Percentiles rank a stretch among this genome's conserved stretches.
Conservation (phyloP, 768 basidiomycete genomes). For the Neoboletus magnificus region DNA sequence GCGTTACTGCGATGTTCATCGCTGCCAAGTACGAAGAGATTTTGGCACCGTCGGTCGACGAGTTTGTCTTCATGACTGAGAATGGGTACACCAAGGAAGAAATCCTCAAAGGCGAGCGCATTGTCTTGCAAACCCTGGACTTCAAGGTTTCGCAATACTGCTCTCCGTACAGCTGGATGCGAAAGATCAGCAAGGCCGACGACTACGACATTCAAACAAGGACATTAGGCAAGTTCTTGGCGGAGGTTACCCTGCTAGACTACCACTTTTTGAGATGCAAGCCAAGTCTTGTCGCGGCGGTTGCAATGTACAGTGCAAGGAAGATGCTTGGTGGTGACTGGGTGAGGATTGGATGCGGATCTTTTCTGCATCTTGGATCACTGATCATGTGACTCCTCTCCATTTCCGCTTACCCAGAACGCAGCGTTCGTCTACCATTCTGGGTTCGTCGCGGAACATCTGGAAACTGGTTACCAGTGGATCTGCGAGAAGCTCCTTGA, state of each 20-base stretch:
- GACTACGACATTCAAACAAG: slow-evolving; percentile 98
- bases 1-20: slow-evolving; percentile 98
- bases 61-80: slow-evolving; percentile 98
- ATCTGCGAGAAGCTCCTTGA: slow-evolving; percentile 83
- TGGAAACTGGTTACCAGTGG: slow-evolving; percentile 75
- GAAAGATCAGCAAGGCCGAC: slow-evolving; percentile 97
- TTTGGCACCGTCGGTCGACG: slow-evolving; percentile 93
- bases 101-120: slow-evolving; percentile 96
- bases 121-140: slow-evolving; percentile 91
- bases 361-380: slow-evolving; percentile 1
- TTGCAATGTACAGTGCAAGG: slow-evolving; percentile 96
- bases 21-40: slow-evolving; percentile 99
- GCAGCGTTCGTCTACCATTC: slow-evolving; percentile 92
- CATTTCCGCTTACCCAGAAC: slow-evolving; percentile 51
- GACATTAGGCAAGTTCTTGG: slow-evolving; percentile 95
- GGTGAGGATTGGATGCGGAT: slow-evolving; percentile 56
- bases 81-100: slow-evolving; percentile 92
- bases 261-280: slow-evolving; percentile 90
- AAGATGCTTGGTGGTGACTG: slow-evolving; percentile 93
- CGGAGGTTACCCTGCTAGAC: slow-evolving; percentile 93
- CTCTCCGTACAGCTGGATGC: slow-evolving; percentile 99
- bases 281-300: slow-evolving; percentile 90
- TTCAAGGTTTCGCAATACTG: slow-evolving; percentile 97
- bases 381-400: slow-evolving; percentile 35
- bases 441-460: slow-evolving; percentile 84